Evolutionary conservation across 2,329 filamentous ascomycete species (phyloP), one percentile per base, ranked within the genome.

Genomic region (Trichophyton verrucosum): DNA sequence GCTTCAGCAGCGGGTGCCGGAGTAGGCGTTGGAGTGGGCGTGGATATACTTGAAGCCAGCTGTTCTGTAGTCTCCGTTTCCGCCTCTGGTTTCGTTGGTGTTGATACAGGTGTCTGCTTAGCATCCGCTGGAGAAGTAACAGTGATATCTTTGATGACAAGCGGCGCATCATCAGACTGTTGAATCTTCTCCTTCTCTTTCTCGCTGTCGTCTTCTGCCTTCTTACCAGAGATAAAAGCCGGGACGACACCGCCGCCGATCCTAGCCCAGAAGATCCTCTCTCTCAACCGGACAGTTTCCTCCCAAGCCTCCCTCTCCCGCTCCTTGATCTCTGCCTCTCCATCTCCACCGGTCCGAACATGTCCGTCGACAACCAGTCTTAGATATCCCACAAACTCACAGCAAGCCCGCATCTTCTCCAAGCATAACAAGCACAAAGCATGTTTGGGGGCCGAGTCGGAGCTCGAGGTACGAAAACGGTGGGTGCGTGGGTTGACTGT

Each of bases 211-310:
- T 38, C 33, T 13, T 38, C 33, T 13, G 33, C 3, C 13, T 51
- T 51, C 46, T 24, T 51, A 13, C 49, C 49, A 6, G 22, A 9
- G 27, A 77, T 65, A 58, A 78, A 77, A 11, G 82, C 78, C 1
- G 92, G 94, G 11, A 97, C 77, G 1, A 99, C 90, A 13, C 94
- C 94, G 30, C 91, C 94, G 27, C 92, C 92, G 59, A 99, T 84
- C 60, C 94, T 83, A 58, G 89, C 85, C 94, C 94, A 99, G 72
- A 99, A 99, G 88, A 99, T 96, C 67, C 92, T 86, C 72, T 99
- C 94, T 58, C 94, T 82, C 56, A 97, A 75, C 33, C 87, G 84
- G 9, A 96, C 88, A 61, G 90, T 90, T 76, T 99, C 94, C 71
- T 97, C 92, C 94, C 94, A 99, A 0, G 91, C 90, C 30, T 85